Base-by-base conservation (phyloP, 2,329 filamentous ascomycete genomes). In the Diaporthe humulicola region DNA sequence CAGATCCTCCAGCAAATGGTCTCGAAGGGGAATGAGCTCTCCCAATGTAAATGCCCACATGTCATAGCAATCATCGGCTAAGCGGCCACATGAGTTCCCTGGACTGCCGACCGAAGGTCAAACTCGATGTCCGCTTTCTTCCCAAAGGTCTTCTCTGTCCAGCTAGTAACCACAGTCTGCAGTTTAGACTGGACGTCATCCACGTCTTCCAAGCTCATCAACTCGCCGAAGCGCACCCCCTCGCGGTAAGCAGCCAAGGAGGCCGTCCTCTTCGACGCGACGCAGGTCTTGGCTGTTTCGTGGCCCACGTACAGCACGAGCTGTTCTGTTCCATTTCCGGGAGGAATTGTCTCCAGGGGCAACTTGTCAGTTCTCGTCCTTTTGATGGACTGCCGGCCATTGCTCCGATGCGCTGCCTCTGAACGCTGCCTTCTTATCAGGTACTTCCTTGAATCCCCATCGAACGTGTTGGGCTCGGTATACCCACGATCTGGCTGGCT, bases 271-370 rank as follows among this genome's bases (percentile, higher is more conserved):
- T 15, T 50, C 30, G 64, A 54, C 38, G 14, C n/a, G 38, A 66
- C n/a, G 52, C 50, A 38, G 78, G n/a, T 3, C 71, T 25, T 10
- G 22, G 30, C 30, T 4, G 45, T 33, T 45, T 74, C 70, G 14
- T 69, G 48, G 14, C 45, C 30, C 45, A 79, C 14, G 10, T 58
- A 74, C 50, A 79, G 60, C 54, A 74, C 52, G 33, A 81, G 70
- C 15, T 64, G 48, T 15, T 74, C 69, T 8, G 78, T 78, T 42
- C 76, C 66, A 12, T 60, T 72, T 3, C 54, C 64, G 2, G 61
- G 50, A 4, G 79, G 76, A 9, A 76, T 77, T 2, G 69, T 77
- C 61, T 81, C 80, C 9, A 80, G 77, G 25, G 81, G 80, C 36
- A 81, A 71, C 28, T 73, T 74, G 38, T 79, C 77, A 12, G 78